These are phyloP conservation scores for Auxenochlorella pyrenoidosa DNA, from an alignment of 139 green algal genomes.

Conservation along the genomic window DNA sequence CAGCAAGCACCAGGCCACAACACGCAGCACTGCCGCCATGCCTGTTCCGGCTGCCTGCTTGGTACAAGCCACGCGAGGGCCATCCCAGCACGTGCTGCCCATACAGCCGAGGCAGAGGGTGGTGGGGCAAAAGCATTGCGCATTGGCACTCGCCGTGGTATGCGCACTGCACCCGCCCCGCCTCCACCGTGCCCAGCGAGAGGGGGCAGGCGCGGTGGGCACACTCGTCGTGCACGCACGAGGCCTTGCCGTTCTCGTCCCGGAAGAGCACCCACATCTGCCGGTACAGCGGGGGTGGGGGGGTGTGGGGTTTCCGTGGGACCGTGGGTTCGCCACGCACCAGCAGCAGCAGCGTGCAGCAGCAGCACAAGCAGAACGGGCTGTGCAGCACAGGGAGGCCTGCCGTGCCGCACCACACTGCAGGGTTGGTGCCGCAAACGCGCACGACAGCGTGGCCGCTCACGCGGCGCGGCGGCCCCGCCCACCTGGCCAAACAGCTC, in stretches of 20 bases:
- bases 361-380: too few species aligned
- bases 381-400: too few species aligned
- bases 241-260: conserved; percentile 39
- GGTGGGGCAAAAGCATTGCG: too few species aligned
- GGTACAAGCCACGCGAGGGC: too few species aligned
- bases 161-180: conserved; percentile 79
- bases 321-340: too few species aligned
- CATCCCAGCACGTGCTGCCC: too few species aligned
- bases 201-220: conserved; percentile 96
- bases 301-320: neutral
- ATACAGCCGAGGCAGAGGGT: too few species aligned
- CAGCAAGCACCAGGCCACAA: too few species aligned
- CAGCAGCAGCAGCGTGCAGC: too few species aligned
- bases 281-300: conserved; percentile 64
- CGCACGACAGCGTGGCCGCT: neutral
- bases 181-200: conserved; percentile 80
- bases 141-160: conserved; percentile 81
- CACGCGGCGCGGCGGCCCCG: neutral
- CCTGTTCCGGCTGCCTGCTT: too few species aligned
- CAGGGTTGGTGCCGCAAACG: neutral
- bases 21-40: too few species aligned
- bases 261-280: conserved; percentile 97
- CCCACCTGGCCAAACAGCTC: conserved; percentile 87
- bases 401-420: too few species aligned
- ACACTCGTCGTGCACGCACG: conserved; percentile 83